Evolutionary conservation across 176 grass and related monocot genomes (phyloP), one percentile per base, ranked within the genome.

Genomic region (Secale cereale): DNA sequence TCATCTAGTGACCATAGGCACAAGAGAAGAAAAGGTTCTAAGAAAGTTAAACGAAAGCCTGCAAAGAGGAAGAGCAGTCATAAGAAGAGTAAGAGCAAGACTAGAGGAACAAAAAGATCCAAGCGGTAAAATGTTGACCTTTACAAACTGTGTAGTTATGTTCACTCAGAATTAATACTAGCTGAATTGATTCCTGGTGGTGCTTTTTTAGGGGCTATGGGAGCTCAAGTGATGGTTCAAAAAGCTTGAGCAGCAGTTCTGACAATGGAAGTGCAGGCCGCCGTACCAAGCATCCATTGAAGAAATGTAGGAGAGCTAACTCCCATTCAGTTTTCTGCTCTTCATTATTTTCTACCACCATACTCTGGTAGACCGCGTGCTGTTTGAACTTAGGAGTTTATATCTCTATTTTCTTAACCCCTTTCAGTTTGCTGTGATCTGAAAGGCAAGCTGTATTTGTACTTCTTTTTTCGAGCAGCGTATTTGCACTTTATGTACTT

Each of bases 11-110:
- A 92, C 79, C 82, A 39, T 60, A 90, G 86, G 72, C 86, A 78
- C 59, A 95, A 90, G 90, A 95, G 83, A 90, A 95, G 91, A 77
- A 95, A 90, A 85, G 74, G 86, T 59, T 87, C 83, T 23, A 90
- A 83, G 78, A 95, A 92, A 72, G 86, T 92, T 31, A 95, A 86
- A 75, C 78, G 33, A 20, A 89, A 67, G 67, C 48, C 79, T 78
- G 50, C 83, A 8, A 95, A 90, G 84, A 82, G 81, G 84, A 95
- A 92, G 81, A 83, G 71, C 71, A 89, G 71, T 50, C 74, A 75
- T 65, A 69, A 75, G 26, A 87, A 81, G 80, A 90, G 78, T 76
- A 95, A 88, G 86, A 71, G 59, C 65, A 87, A 78, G 39, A 91
- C 76, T 41, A 91, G 57, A 90, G 79, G 60, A 82, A 85, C 81